These are phyloP conservation scores for Russula sp. DNA, from an alignment of 768 basidiomycete species.

Conservation along the genomic window DNA sequence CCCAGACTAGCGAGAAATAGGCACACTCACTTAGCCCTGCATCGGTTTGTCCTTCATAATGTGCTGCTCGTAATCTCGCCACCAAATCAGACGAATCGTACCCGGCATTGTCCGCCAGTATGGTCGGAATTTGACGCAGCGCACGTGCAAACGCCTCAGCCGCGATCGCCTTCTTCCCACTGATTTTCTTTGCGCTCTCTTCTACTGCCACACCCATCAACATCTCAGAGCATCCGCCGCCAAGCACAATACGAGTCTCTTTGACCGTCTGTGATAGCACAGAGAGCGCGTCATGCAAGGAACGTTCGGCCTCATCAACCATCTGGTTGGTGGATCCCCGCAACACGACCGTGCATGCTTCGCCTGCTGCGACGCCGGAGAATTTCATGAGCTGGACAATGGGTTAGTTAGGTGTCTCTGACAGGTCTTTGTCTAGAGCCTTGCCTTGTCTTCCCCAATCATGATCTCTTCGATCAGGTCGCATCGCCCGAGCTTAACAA, in stretches of 20 bases:
- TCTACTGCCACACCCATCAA: constrained; percentile 94
- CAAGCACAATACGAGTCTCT: constrained; percentile 90
- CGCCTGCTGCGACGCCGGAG: constrained; percentile 95
- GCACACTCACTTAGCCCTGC: constrained; percentile 73
- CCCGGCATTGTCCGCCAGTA: constrained; percentile 95
- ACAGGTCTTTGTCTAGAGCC: constrained; percentile 22
- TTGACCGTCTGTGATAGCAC: constrained; percentile 97
- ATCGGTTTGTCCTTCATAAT: constrained; percentile 83
- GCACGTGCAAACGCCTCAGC: constrained; percentile 89
- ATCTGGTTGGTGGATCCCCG: constrained; percentile 97
- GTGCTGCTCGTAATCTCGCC: constrained; percentile 81
- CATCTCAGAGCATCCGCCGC: constrained; percentile 98
- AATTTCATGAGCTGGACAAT: constrained; percentile 92
- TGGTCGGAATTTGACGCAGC: constrained; percentile 90
- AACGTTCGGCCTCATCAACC: constrained; percentile 98
- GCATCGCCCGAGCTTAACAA: constrained; percentile 88
- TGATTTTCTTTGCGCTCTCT: constrained; percentile 73
- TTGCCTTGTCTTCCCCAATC: constrained; percentile 97
- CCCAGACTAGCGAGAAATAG: background rate
- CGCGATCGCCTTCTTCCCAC: constrained; percentile 94
- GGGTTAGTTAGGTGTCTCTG: background rate
- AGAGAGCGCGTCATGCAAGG: constrained; percentile 93
- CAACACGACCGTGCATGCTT: constrained; percentile 96
- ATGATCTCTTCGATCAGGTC: constrained; percentile 98
- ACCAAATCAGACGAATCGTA: constrained; percentile 98